Conservation (phyloP, 805 yeast species). For the Monosporozyma siamensis region DNA sequence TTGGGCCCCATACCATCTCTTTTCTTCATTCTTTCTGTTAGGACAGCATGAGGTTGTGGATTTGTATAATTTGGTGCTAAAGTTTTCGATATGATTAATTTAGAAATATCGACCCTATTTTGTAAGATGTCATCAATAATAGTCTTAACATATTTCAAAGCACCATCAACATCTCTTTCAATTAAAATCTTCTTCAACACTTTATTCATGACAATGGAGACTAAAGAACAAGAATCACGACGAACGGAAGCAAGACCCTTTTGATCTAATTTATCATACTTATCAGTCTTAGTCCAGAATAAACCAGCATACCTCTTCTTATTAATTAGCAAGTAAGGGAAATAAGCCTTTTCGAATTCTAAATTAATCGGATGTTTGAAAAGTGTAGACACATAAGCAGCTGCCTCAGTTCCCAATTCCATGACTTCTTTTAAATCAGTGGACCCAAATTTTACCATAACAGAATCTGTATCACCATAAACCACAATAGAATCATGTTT, state of each 20-base stretch:
- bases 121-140: conserved; percentile 86
- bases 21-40: conserved; percentile 91
- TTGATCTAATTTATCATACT: conserved; percentile 93
- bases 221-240: conserved; percentile 92
- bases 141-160: conserved; percentile 74
- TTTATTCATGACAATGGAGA: conserved; percentile 88
- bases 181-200: conserved; percentile 79
- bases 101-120: conserved; percentile 86
- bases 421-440: conserved; percentile 73
- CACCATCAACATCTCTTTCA: conserved; percentile 77
- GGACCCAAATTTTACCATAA: conserved; percentile 94
- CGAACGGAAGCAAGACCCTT: conserved; percentile 98
- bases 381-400: conserved; percentile 67
- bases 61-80: conserved; percentile 88
- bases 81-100: conserved; percentile 87
- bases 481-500: conserved; percentile 82
- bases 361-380: conserved; percentile 83
- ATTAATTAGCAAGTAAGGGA: conserved; percentile 86
- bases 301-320: conserved; percentile 96
- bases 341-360: conserved; percentile 94
- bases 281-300: conserved; percentile 89
- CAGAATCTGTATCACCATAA: conserved; percentile 99
- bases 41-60: conserved; percentile 94
- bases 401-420: conserved; percentile 92
- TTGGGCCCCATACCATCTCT: conserved; percentile 98